These are phyloP conservation scores for Boletus sensibilis DNA, from an alignment of 768 basidiomycete species.

Conservation along the genomic window DNA sequence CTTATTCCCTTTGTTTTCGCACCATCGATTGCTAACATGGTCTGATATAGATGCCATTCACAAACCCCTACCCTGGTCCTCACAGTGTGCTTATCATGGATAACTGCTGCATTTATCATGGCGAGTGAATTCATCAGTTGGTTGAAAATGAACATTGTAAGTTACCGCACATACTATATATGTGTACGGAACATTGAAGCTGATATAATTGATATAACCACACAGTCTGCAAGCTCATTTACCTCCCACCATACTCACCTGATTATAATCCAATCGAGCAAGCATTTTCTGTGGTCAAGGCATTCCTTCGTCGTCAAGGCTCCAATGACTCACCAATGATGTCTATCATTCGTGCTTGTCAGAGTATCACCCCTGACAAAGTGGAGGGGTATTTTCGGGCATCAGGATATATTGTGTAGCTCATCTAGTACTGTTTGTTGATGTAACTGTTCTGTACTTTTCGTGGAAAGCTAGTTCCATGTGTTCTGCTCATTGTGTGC, in stretches of 20 bases:
- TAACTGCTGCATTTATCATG: neutral
- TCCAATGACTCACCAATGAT: neutral
- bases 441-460: too few species aligned
- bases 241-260: constrained; percentile 19
- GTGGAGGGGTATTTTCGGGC: constrained; percentile 1
- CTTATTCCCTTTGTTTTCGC: neutral
- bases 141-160: neutral
- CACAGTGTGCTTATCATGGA: too few species aligned
- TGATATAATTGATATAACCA: too few species aligned
- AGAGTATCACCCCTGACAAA: constrained; percentile 1
- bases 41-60: too few species aligned
- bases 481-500: too few species aligned
- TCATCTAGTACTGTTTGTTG: neutral
- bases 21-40: neutral
- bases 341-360: neutral
- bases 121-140: neutral
- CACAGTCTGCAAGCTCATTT: constrained; percentile 26
- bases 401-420: constrained; percentile 1
- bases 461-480: too few species aligned
- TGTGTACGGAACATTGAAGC: too few species aligned
- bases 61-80: too few species aligned
- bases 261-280: constrained; percentile 1
- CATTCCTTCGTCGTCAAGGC: neutral
- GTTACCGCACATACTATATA: too few species aligned
- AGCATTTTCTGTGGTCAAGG: constrained; percentile 8